These are phyloP conservation scores for Yarrowia divulgata DNA, from an alignment of 805 yeast genomes.

Conservation along the genomic window DNA sequence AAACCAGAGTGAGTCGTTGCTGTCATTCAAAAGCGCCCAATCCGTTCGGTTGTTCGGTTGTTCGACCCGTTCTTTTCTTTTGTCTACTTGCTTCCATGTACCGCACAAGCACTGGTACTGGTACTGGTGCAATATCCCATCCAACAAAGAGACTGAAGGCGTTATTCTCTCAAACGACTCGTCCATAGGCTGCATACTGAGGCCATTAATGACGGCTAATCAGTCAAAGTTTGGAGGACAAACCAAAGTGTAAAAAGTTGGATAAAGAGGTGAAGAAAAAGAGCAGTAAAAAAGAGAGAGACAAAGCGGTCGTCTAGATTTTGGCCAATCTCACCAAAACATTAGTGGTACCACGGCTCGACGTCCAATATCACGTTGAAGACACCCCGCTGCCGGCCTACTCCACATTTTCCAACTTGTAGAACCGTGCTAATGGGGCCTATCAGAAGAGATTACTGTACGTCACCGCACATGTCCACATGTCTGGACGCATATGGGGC, in stretches of 20 bases:
- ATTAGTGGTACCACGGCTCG: too few species aligned
- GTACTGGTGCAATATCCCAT: too few species aligned
- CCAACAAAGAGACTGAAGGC: too few species aligned
- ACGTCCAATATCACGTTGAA: too few species aligned
- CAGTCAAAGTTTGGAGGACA: not conserved
- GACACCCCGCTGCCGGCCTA: too few species aligned
- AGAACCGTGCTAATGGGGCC: not conserved
- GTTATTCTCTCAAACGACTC: not conserved
- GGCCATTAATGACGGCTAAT: conserved; percentile 9
- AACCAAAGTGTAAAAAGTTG: too few species aligned
- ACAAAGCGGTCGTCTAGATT: too few species aligned
- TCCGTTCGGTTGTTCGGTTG: not conserved
- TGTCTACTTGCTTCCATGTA: not conserved
- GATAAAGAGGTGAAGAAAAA: not conserved
- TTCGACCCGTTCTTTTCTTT: not conserved
- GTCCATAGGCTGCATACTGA: conserved; percentile 17
- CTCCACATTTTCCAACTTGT: too few species aligned
- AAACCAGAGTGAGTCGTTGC: too few species aligned
- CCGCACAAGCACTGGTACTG: too few species aligned
- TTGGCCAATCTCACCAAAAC: too few species aligned
- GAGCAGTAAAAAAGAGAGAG: not conserved
- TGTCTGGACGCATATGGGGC: not conserved
- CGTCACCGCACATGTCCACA: conserved; percentile 17
- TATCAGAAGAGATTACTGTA: not conserved
- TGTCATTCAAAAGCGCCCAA: too few species aligned